These are phyloP conservation scores for Podospora pseudoanserina DNA, from an alignment of 495 filamentous ascomycete species.

Conservation along the genomic window DNA sequence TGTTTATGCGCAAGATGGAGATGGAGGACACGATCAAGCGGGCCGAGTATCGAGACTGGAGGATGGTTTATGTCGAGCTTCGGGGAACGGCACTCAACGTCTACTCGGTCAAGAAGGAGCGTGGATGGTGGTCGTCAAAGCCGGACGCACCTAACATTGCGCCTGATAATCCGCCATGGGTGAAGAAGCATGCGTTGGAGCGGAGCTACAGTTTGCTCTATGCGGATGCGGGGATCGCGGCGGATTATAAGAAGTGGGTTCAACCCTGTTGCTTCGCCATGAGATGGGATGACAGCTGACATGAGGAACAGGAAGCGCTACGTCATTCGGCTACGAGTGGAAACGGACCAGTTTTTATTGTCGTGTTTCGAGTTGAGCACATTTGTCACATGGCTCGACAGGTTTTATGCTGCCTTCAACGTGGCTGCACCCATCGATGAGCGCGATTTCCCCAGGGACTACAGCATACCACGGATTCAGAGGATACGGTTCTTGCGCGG, in stretches of 20 bases:
- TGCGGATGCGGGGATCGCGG: conserved; percentile 62
- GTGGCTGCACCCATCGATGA: conserved; percentile 61
- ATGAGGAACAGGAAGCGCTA: conserved; percentile 44
- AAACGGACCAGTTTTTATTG: conserved; percentile 63
- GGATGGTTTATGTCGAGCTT: conserved; percentile 53
- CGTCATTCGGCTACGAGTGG: conserved; percentile 59
- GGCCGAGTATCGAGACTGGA: conserved; percentile 52
- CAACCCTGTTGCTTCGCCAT: background rate
- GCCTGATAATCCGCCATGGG: conserved; percentile 43
- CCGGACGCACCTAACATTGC: conserved; percentile 32
- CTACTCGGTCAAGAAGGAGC: conserved; percentile 48
- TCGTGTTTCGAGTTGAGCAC: conserved; percentile 50
- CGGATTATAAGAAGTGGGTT: conserved; percentile 58
- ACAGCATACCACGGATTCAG: conserved; percentile 48
- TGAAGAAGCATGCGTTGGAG: conserved; percentile 45
- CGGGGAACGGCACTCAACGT: conserved; percentile 58
- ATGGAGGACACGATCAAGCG: conserved; percentile 53
- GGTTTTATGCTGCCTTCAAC: conserved; percentile 62
- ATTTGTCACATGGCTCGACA: conserved; percentile 56
- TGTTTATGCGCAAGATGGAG: conserved; percentile 57
- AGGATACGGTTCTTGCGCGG: conserved; percentile 37
- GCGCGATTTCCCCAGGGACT: conserved; percentile 53
- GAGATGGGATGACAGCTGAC: conserved; percentile 8
- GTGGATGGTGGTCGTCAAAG: conserved; percentile 33
- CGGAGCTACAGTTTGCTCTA: conserved; percentile 59